Percentiles rank a stretch among this genome's conserved stretches.
These are phyloP conservation scores for Lactarius hatsudake DNA, from an alignment of 768 basidiomycete species.

Conservation along the genomic window DNA sequence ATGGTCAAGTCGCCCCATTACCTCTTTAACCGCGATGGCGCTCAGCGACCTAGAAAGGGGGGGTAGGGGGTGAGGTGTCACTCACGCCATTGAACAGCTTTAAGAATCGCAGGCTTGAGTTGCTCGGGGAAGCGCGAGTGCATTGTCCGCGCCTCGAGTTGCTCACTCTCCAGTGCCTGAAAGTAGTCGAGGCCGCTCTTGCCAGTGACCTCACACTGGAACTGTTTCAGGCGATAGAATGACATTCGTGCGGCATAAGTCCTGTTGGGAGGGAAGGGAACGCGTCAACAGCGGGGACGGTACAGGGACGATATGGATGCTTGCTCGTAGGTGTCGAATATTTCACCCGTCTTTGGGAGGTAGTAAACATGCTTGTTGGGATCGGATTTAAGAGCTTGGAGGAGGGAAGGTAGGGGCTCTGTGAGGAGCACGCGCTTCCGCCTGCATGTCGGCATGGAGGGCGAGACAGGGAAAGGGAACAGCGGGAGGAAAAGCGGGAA, in stretches of 20 bases:
- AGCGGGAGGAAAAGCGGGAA: constrained; percentile 28
- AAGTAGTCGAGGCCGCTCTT: constrained; percentile 94
- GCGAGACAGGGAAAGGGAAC: constrained; percentile 19
- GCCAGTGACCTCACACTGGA: constrained; percentile 96
- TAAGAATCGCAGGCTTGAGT: constrained; percentile 88
- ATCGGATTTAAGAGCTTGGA: constrained; percentile 60
- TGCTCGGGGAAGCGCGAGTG: constrained; percentile 90
- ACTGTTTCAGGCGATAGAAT: constrained; percentile 91
- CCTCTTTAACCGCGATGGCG: constrained; percentile 55
- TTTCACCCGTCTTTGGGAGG: constrained; percentile 92
- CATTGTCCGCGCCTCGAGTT: constrained; percentile 82
- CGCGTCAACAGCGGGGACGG: constrained; percentile 29
- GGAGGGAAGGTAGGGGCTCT: constrained; percentile 69
- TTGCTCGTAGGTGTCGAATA: constrained; percentile 95
- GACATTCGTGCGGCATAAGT: constrained; percentile 90
- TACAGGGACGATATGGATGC: constrained; percentile 38
- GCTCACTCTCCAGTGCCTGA: constrained; percentile 89
- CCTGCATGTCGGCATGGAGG: constrained; percentile 79
- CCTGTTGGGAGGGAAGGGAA: constrained; percentile 33
- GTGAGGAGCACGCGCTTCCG: constrained; percentile 89
- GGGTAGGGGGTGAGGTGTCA: constrained; percentile 32
- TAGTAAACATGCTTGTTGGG: constrained; percentile 81
- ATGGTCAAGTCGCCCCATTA: constrained; percentile 93
- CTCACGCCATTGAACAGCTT: constrained; percentile 96
- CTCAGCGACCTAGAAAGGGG: constrained; percentile 20